Evolutionary conservation across 495 filamentous ascomycete species (phyloP).

Genomic region (Hyaloscypha hepaticicola): DNA sequence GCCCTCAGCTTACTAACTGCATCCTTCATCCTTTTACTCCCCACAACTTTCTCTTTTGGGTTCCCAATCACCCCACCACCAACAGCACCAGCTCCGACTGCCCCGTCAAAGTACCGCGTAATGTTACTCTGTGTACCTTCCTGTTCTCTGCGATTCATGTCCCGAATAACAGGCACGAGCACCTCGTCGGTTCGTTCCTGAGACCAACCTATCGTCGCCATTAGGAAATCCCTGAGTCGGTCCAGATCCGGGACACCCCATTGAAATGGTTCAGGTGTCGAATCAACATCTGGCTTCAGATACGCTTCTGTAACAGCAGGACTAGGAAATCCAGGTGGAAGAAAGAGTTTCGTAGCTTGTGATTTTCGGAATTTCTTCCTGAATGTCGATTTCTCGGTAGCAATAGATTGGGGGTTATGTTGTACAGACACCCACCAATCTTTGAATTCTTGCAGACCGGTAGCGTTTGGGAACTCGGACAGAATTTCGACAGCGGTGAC

Average conservation of each 20-base stretch:
- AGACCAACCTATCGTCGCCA: slow-evolving; percentile 91
- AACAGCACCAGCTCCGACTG: slow-evolving; percentile 50
- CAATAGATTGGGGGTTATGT: slow-evolving; percentile 46
- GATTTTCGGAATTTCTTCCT: slow-evolving; percentile 77
- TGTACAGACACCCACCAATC: slow-evolving; percentile 88
- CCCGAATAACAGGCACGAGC: slow-evolving; percentile 86
- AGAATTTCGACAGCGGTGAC: slow-evolving; percentile 91
- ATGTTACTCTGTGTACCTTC: slow-evolving; percentile 97
- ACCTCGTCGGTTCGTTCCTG: slow-evolving; percentile 91
- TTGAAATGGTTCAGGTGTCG: slow-evolving; percentile 72
- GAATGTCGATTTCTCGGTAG: slow-evolving; percentile 59
- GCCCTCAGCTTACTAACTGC: slow-evolving; percentile 67
- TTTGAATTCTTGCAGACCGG: slow-evolving; percentile 64
- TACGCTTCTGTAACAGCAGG: slow-evolving; percentile 77
- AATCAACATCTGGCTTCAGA: slow-evolving; percentile 79
- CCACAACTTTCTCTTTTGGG: slow-evolving; percentile 40
- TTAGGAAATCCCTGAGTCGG: slow-evolving; percentile 78
- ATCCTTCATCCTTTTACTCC: slow-evolving; percentile 79
- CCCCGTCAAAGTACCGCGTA: slow-evolving; percentile 76
- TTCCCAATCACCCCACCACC: slow-evolving; percentile 40
- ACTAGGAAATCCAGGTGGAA: slow-evolving; percentile 76
- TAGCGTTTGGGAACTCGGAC: slow-evolving; percentile 68
- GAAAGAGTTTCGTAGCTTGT: slow-evolving; percentile 77
- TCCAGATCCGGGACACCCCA: slow-evolving; percentile 96
- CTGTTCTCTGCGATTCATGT: slow-evolving; percentile 82